Base-by-base conservation (phyloP, 352 stramenopile genomes). In the Globisporangium orthogonon region DNA sequence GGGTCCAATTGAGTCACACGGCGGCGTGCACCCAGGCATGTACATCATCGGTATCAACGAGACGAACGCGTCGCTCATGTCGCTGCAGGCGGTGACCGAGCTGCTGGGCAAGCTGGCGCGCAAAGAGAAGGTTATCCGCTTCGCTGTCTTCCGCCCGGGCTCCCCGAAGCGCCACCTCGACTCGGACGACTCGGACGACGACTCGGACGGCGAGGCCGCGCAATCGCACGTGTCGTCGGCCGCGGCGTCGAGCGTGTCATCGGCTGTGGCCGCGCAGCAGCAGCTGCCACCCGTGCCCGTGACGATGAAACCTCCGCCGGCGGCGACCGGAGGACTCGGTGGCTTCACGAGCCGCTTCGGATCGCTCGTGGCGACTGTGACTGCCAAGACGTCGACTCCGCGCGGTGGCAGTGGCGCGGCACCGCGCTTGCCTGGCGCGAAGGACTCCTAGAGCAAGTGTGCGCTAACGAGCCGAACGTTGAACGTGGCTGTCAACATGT, bases 31-130 rank as follows among this genome's bases (percentile, higher is more conserved):
- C 7, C 73, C 78, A 13, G 83, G 83, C 58, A 91, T 91, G 80
- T 90, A 89, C 66, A 90, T 93, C 57, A 88, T 93, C 64, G 83
- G 80, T 62, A 93, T 93, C 66, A 89, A 93, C 67, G 83, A 91
- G 54, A 86, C 76, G 28, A 90, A 92, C 54, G 83, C 78, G 59
- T 90, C 79, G 43, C 64, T 90, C 54, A 92, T 92, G 83, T 90
- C 83, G 41, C 69, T 92, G 33, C 71, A 76, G 50, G 65, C 78
- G 31, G 80, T 90, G 46, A 88, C 80, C 11, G 72, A 89, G 56
- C 54, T 89, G 30, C 73, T 92, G 11, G 79, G 79, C 31, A 87
- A 85, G 53, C 69, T 92, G 39, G 76, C 70, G 17, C 79, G 83
- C 39, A 88, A 90, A 50, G 83, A 90, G 41, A 92, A 92, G 55